A percentile compares a stretch with the other conserved stretches of the same genome.
Evolutionary conservation across 305 asterid genomes (phyloP).

Genomic region (Fraxinus paxiana): DNA sequence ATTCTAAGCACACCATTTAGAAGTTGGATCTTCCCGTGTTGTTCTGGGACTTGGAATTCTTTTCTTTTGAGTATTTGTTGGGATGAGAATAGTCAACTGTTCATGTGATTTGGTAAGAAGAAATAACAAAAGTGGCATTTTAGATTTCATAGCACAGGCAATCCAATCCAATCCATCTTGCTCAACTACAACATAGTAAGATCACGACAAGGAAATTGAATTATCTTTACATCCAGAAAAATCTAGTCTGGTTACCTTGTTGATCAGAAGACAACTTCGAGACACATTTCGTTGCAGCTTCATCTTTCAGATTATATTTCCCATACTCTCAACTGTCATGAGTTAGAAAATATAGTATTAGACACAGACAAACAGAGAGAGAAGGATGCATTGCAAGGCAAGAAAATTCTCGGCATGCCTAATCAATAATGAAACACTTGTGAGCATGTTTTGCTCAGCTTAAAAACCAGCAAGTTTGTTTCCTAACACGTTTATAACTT

Average conservation of each 20-base stretch:
- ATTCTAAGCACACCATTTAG: background rate
- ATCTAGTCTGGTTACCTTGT: slow-evolving; percentile 31
- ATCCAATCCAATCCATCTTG: slow-evolving; percentile 4
- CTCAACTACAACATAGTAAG: slow-evolving; percentile 25
- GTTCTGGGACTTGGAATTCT: background rate
- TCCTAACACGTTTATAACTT: background rate
- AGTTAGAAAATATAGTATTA: background rate
- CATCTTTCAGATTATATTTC: slow-evolving; percentile 10
- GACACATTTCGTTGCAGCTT: slow-evolving; percentile 20
- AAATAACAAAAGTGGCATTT: background rate
- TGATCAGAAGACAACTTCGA: slow-evolving; percentile 20
- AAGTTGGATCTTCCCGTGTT: background rate
- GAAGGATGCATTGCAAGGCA: background rate
- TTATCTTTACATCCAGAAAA: slow-evolving; percentile 14
- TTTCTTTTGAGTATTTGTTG: background rate
- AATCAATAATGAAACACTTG: background rate
- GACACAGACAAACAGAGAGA: slow-evolving; percentile 14
- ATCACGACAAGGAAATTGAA: slow-evolving; percentile 26
- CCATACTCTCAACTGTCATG: slow-evolving; percentile 11
- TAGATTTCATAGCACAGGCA: background rate
- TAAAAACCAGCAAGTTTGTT: background rate
- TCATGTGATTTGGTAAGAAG: background rate
- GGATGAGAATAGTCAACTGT: background rate
- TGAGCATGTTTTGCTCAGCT: background rate
- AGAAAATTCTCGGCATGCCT: background rate